A percentile compares a stretch with the other conserved stretches of the same genome.
Conservation (phyloP, 2,329 filamentous ascomycete genomes). For the Fusarium pininemorale region DNA sequence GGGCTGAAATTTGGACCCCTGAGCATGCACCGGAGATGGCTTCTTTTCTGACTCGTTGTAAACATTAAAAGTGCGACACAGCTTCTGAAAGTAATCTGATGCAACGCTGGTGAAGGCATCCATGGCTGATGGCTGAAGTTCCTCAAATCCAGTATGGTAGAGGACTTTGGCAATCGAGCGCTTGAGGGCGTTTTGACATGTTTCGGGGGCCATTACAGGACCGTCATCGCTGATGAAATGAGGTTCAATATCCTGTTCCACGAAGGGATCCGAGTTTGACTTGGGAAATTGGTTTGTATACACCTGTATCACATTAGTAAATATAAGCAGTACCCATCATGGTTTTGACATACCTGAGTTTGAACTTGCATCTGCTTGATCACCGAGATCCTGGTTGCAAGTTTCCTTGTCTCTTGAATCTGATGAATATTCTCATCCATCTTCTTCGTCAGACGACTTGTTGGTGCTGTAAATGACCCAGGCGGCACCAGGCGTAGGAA, state of each 20-base stretch:
- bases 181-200: constrained; percentile 85
- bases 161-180: constrained; percentile 94
- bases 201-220: constrained; percentile 83
- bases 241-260: constrained; percentile 86
- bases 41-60: constrained; percentile 87
- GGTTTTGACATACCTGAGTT: constrained; percentile 74
- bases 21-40: constrained; percentile 55
- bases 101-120: constrained; percentile 91
- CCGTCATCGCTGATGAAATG: constrained; percentile 90
- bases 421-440: constrained; percentile 92
- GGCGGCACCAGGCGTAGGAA: constrained; percentile 80
- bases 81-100: constrained; percentile 86
- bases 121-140: constrained; percentile 92
- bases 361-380: constrained; percentile 99
- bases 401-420: constrained; percentile 95
- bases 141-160: constrained; percentile 96
- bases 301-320: constrained; percentile 63
- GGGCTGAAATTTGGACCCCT: constrained; percentile 61
- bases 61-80: constrained; percentile 79
- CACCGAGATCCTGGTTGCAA: constrained; percentile 95
- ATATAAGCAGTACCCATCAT: neutral
- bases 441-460: constrained; percentile 77
- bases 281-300: constrained; percentile 99
- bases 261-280: constrained; percentile 89
- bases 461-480: constrained; percentile 78